phyloP scores from a whole-genome alignment of 129 eudicot genomes.

The Logfia minima region DNA sequence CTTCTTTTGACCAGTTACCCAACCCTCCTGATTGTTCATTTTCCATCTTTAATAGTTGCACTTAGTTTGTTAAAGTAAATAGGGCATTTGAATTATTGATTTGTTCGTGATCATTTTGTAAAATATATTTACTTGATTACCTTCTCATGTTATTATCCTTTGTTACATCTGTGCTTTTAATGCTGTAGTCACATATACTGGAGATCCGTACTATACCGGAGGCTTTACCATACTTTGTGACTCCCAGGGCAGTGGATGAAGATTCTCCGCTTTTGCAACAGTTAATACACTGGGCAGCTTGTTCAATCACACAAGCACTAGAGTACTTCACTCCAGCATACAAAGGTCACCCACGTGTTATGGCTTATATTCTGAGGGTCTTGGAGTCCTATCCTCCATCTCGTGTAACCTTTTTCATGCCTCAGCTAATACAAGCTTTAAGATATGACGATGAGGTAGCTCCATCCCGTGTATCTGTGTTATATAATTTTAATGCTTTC shows the following conservation, averaged over 20 bases:
- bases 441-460: slow-evolving; percentile 84
- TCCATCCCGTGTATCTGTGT: not conserved
- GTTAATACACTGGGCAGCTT: slow-evolving; percentile 99
- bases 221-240: slow-evolving; percentile 91
- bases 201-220: slow-evolving; percentile 91
- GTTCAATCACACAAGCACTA: slow-evolving; percentile 93
- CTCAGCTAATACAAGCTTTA: slow-evolving; percentile 92
- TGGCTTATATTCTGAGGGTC: slow-evolving; percentile 98
- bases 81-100: not conserved
- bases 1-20: not conserved
- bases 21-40: not conserved
- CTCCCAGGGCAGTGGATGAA: slow-evolving; percentile 92
- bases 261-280: slow-evolving; percentile 88
- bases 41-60: not conserved
- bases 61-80: not conserved
- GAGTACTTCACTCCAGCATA: slow-evolving; percentile 96
- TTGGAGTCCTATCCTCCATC: slow-evolving; percentile 96
- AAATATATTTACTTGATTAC: not conserved
- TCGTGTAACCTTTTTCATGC: slow-evolving; percentile 98
- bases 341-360: slow-evolving; percentile 95
- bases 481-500: slow-evolving; percentile 8
- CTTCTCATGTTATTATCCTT: slow-evolving; percentile 1
- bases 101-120: not conserved
- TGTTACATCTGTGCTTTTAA: slow-evolving; percentile 13
- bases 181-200: slow-evolving; percentile 76